phyloP scores from a whole-genome alignment of 768 basidiomycete species.

The Russula abietina region DNA sequence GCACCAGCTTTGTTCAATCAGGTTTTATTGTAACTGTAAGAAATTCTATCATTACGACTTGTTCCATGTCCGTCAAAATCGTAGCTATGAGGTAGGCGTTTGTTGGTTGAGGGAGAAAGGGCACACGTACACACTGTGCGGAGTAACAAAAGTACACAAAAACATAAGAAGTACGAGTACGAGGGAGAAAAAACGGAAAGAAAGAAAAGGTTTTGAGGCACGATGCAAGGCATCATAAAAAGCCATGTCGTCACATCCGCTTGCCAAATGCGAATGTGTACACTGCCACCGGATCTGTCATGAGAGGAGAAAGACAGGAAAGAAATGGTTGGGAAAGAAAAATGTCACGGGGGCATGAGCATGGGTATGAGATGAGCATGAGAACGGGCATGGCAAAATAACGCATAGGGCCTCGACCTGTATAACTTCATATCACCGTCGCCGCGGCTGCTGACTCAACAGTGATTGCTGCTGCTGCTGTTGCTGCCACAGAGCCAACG shows the following conservation, averaged over 20 bases:
- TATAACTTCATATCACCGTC: conserved; percentile 6
- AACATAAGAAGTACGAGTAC: background rate
- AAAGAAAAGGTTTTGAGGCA: background rate
- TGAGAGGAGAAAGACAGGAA: background rate
- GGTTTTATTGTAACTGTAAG: background rate
- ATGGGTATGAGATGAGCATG: too few relatives aligned
- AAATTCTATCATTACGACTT: conserved; percentile 22
- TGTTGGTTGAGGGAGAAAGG: background rate
- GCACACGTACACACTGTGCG: background rate
- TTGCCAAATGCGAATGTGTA: background rate
- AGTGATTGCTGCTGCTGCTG: conserved; percentile 38
- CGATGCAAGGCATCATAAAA: background rate
- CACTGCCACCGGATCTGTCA: background rate
- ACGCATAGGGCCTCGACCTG: background rate
- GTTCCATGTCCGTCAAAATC: conserved; percentile 23
- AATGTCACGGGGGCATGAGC: background rate
- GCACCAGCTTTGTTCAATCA: background rate
- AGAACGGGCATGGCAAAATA: background rate
- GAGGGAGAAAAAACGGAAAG: background rate
- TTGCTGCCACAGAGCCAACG: conserved; percentile 74
- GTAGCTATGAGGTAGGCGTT: conserved; percentile 22
- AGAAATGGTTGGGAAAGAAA: background rate
- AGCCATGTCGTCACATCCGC: background rate
- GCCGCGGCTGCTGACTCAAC: conserved; percentile 5
- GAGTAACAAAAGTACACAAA: background rate